Evolutionary conservation across 2,329 filamentous ascomycete genomes (phyloP).

Genomic region (Conoideocrella luteorostrata): DNA sequence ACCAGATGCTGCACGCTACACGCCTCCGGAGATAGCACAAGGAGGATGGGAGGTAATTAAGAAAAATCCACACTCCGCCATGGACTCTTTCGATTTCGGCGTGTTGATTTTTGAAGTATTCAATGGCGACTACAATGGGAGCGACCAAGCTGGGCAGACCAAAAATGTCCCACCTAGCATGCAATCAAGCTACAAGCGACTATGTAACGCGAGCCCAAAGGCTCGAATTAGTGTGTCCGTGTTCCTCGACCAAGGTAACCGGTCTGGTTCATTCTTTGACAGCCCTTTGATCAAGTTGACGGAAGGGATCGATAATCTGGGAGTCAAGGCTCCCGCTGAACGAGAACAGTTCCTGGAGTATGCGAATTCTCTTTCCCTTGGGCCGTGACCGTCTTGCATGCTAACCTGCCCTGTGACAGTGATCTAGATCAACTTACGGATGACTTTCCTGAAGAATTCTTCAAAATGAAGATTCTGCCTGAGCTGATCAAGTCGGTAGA

Average conservation of each 20-base stretch:
- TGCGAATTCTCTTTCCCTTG: conserved; percentile 8
- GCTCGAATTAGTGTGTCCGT: conserved; percentile 74
- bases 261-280: conserved; percentile 82
- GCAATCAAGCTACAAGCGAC: conserved; percentile 84
- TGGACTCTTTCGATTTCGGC: conserved; percentile 84
- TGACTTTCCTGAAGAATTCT: conserved; percentile 96
- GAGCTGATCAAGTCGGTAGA: conserved; percentile 98
- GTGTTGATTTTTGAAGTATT: conserved; percentile 84
- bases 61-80: conserved; percentile 68
- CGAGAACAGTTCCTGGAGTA: conserved; percentile 75
- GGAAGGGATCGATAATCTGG: conserved; percentile 86
- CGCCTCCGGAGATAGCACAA: conserved; percentile 78
- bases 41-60: conserved; percentile 91
- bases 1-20: conserved; percentile 77
- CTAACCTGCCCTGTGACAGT: conserved; percentile 32
- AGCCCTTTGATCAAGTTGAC: conserved; percentile 87
- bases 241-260: conserved; percentile 83
- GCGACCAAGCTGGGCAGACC: conserved; percentile 76
- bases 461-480: conserved; percentile 92
- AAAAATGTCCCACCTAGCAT: conserved; percentile 82
- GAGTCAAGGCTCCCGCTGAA: conserved; percentile 78
- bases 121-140: conserved; percentile 71
- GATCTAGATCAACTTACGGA: conserved; percentile 82
- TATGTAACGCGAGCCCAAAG: conserved; percentile 86
- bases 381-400: conserved; percentile 17